Conservation (phyloP, 257 asterid genomes). For the Orobanche coerulescens region DNA sequence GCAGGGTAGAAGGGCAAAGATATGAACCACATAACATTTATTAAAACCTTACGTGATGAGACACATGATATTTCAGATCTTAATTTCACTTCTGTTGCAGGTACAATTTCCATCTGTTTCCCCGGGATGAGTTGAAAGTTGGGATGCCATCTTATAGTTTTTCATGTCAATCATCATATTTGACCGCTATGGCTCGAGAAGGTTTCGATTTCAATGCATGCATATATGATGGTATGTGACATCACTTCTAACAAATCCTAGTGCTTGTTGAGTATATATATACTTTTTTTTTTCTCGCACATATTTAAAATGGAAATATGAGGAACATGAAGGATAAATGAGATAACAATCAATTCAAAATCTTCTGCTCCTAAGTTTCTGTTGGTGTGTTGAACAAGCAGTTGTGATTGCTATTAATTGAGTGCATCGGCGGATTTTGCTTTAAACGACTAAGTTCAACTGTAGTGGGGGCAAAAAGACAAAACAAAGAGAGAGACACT, state of each 20-base stretch:
- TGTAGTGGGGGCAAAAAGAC: no score
- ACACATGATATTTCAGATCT: not conserved
- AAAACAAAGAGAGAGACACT: no score
- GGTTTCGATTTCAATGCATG: constrained; percentile 96
- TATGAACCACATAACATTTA: not conserved
- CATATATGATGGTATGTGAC: constrained; percentile 64
- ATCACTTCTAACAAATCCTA: not conserved
- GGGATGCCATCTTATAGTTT: constrained; percentile 90
- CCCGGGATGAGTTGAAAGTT: constrained; percentile 74
- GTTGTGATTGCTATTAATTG: not conserved
- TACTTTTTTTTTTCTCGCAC: no score
- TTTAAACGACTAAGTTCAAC: not conserved
- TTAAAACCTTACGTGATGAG: not conserved
- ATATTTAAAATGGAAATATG: no score
- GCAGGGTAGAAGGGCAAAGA: not conserved
- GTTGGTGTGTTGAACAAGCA: not conserved
- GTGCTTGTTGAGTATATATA: not conserved
- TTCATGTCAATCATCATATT: constrained; percentile 69
- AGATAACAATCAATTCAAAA: not conserved
- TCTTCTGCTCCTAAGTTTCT: not conserved
- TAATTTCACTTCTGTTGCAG: constrained; percentile 37
- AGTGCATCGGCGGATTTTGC: not conserved
- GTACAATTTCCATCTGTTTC: constrained; percentile 89
- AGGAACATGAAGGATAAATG: not conserved
- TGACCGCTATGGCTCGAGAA: constrained; percentile 67